Evolutionary conservation across 2,329 filamentous ascomycete species (phyloP).

Genomic region (Talaromyces pinophilus): DNA sequence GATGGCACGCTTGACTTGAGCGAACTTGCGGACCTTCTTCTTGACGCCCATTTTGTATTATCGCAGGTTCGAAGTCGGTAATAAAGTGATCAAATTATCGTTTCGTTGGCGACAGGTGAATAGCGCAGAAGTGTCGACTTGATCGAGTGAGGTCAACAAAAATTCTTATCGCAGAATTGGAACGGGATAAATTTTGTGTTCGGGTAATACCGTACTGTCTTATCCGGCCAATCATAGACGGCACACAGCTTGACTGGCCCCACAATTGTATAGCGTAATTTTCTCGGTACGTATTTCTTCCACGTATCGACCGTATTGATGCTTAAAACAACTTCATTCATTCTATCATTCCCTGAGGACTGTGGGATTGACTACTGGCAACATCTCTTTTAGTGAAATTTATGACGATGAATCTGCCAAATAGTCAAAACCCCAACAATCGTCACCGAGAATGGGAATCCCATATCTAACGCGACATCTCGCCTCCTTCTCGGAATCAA

Average conservation of each 20-base stretch:
- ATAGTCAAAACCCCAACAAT: neutral
- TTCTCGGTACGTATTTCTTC: neutral
- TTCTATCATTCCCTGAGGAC: neutral
- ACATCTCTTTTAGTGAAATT: neutral
- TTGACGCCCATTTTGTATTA: slow-evolving; percentile 71
- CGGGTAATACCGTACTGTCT: neutral
- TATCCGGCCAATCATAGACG: slow-evolving; percentile 1
- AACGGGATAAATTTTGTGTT: slow-evolving; percentile 3
- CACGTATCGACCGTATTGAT: slow-evolving; percentile 1
- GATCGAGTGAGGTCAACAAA: neutral
- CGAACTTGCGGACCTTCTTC: slow-evolving; percentile 93
- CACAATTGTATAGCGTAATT: neutral
- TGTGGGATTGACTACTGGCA: neutral
- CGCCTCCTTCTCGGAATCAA: slow-evolving; percentile 33
- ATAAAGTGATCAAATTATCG: neutral
- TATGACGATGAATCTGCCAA: neutral
- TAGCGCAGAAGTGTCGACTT: neutral
- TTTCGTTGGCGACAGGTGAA: neutral
- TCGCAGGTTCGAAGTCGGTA: neutral
- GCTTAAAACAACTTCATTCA: neutral
- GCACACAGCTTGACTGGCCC: neutral
- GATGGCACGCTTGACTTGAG: slow-evolving; percentile 77
- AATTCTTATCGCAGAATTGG: slow-evolving; percentile 10
- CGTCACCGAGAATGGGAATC: slow-evolving; percentile 35
- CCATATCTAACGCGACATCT: slow-evolving; percentile 37